Base-by-base conservation (phyloP, 163 green algal species). In the Smithsoniella earleae region DNA sequence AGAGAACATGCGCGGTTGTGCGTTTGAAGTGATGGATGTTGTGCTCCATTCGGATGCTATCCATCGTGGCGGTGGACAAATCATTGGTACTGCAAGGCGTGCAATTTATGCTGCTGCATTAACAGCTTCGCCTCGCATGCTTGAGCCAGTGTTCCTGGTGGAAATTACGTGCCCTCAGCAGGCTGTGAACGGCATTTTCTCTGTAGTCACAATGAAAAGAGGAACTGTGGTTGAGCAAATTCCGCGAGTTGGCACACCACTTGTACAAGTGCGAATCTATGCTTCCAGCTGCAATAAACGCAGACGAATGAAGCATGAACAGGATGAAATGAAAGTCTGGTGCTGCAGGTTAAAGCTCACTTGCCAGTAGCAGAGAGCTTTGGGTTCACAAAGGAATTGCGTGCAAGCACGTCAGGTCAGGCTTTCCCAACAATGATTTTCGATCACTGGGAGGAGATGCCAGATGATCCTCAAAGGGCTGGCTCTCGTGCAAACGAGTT, bases 131-230 rank as follows among this genome's bases (percentile, higher is more conserved):
- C 94, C 94, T 31, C 85, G 91, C 62, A 84, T 98, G 64, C 81
- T 89, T 72, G 94, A 98, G 91, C 94, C 94, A 31, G 83, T 97
- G 52, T 99, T 98, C 89, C 86, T 98, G 75, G 95, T 99, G 46
- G 95, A 99, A 88, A 99, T 99, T 80, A 92, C 98, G 89, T 92
- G 91, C 49, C 94, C 94, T 20, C 94, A 99, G 84, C 66, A 86
- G 18, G 85, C 79, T 83, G 84, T 96, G 54, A 89, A 89, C 69
- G 90, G 90, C 74, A 92, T 96, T 79, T 96, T 96, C 89, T 86
- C 77, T 85, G 88, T 94, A 75, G 89, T 99, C 72, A 98, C 97
- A 77, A 93, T 97, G 86, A 99, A 99, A 93, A 91, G 94, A 80
- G 94, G 94, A 36, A 90, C 94, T 79, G 94, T 99, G 73, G 96